phyloP scores from a whole-genome alignment of 306 rosid species.

The Cucurbita moschata region DNA sequence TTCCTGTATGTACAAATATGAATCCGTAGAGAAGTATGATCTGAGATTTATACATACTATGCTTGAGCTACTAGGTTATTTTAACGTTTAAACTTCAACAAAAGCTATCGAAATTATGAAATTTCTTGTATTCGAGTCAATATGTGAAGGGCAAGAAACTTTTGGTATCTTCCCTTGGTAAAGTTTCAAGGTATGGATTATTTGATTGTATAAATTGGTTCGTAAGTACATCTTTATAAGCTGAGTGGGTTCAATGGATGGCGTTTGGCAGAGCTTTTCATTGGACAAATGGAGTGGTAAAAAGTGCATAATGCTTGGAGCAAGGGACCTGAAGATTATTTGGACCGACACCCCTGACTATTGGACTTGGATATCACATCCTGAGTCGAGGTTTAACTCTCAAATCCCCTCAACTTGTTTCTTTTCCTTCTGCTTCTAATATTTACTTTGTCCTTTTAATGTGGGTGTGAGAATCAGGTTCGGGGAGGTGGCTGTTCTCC shows the following conservation, averaged over 20 bases:
- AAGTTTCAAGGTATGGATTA: neutral
- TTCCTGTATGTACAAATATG: too few species aligned
- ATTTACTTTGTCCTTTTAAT: neutral
- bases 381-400: neutral
- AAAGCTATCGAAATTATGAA: neutral
- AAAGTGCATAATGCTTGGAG: constrained; percentile 7
- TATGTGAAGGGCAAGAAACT: neutral
- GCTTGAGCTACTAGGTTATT: too few species aligned
- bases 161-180: neutral
- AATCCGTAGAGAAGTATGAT: too few species aligned
- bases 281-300: constrained; percentile 11
- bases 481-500: constrained; percentile 3
- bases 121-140: neutral
- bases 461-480: neutral
- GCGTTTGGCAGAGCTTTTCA: constrained; percentile 1
- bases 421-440: neutral
- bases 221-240: neutral
- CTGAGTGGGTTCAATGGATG: neutral
- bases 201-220: neutral
- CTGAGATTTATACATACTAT: too few species aligned
- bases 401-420: neutral
- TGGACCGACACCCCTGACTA: neutral
- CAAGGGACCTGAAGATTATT: constrained; percentile 5
- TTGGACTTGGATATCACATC: constrained; percentile 9
- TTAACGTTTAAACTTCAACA: neutral